Percentiles rank a stretch among this genome's conserved stretches.
Conservation (phyloP, 345 rosid species). For the Psidium friedrichsthalianum region DNA sequence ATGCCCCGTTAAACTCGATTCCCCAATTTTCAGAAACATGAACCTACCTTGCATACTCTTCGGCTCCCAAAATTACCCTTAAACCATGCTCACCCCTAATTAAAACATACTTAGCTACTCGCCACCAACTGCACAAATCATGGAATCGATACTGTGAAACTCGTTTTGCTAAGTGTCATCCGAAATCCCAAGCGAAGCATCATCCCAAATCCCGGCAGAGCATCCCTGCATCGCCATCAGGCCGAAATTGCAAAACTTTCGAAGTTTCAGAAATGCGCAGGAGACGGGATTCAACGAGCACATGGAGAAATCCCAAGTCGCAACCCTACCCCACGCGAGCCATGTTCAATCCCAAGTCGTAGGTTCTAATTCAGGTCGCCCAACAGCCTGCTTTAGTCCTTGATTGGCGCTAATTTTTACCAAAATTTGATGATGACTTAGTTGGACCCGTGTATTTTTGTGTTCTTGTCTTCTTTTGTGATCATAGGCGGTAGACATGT, state of each 20-base stretch:
- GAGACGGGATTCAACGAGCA: background rate
- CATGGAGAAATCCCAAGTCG: background rate
- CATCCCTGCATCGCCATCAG: background rate
- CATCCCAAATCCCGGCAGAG: background rate
- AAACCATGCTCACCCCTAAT: too few species aligned
- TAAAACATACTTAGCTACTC: background rate
- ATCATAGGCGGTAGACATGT: background rate
- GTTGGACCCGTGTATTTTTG: background rate
- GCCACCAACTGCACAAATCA: background rate
- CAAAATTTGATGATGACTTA: background rate
- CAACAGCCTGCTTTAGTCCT: background rate
- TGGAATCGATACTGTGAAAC: accelerated
- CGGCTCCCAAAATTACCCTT: too few species aligned
- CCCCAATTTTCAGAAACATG: too few species aligned
- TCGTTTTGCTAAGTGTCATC: background rate
- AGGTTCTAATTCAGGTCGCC: background rate
- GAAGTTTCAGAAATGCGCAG: background rate
- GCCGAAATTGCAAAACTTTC: background rate
- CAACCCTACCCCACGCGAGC: background rate
- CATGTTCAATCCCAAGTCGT: background rate
- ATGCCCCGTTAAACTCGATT: too few species aligned
- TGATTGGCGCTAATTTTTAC: background rate
- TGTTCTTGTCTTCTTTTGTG: background rate
- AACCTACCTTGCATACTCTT: too few species aligned
- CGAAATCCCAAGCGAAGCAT: background rate